These are phyloP conservation scores for Pleurotus sapidus DNA, from an alignment of 768 basidiomycete genomes.

Conservation along the genomic window DNA sequence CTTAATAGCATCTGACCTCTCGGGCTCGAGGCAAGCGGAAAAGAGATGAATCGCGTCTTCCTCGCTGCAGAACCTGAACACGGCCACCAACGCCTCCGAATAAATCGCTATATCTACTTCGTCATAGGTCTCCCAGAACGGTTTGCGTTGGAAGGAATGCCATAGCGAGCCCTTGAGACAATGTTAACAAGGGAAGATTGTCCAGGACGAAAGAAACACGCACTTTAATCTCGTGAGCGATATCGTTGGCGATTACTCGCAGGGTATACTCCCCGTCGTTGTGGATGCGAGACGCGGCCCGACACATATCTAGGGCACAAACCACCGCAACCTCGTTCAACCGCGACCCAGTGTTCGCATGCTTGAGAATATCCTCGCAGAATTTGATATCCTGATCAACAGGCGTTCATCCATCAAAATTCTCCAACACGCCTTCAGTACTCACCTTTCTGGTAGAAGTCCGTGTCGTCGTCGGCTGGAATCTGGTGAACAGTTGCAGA, in stretches of 20 bases:
- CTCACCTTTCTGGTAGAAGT: constrained; percentile 33
- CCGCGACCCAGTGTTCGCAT: constrained; percentile 52
- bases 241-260: constrained; percentile 62
- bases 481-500: constrained; percentile 8
- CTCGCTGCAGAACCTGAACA: constrained; percentile 68
- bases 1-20: constrained; percentile 80
- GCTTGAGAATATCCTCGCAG: constrained; percentile 58
- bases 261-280: constrained; percentile 59
- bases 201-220: constrained; percentile 3
- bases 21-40: constrained; percentile 63
- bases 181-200: neutral
- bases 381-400: constrained; percentile 28
- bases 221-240: constrained; percentile 82
- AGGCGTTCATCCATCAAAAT: constrained; percentile 2
- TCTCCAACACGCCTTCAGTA: neutral
- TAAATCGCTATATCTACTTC: constrained; percentile 77
- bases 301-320: constrained; percentile 76
- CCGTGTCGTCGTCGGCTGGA: neutral
- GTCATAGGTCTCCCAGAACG: constrained; percentile 72
- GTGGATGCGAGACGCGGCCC: constrained; percentile 56
- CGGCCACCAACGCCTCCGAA: constrained; percentile 67
- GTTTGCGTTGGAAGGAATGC: constrained; percentile 39
- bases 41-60: constrained; percentile 64
- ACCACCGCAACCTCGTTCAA: constrained; percentile 64
- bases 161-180: constrained; percentile 25